Base-by-base conservation (phyloP, 257 asterid genomes). In the Capsicum rhomboideum region DNA sequence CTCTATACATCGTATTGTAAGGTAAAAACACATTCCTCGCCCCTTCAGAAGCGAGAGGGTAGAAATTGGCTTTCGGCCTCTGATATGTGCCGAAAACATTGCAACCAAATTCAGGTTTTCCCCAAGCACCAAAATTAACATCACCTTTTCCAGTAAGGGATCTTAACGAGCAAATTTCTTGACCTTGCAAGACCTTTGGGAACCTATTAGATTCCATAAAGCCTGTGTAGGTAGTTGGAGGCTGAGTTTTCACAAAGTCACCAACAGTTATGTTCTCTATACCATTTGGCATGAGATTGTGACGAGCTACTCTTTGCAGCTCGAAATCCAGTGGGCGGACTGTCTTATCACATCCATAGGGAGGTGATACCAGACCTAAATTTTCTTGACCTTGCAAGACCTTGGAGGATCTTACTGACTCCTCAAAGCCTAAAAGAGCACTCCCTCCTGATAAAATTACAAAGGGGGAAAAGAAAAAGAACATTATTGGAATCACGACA, bases 321-420 rank as follows among this genome's bases (percentile, higher is more conserved):
- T 83, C 93, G 28, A 92, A 92, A 88, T 91, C 95, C 90, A 88
- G 91, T 86, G 86, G 96, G 78, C 92, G 93, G 90, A 87, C 93
- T 72, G 90, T 86, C 34, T 91, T 92, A 85, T 95, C 94, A 81
- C 93, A 56, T 85, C 93, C 91, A 82, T 88, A 88, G 78, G 91
- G 91, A 77, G 96, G 93, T 84, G 97, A 89, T 63, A 88, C 84
- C 82, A 91, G 90, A 90, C 93, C 93, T 66, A 90, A 81, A 88
- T 92, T 95, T 97, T 97, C 98, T 97, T 97, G 98, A 97, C 99
- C 99, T 97, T 97, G 98, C 99, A 97, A 97, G 99, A 97, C 99
- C 99, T 97, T 93, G 85, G 98, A 91, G 95, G 98, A 90, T 91
- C 97, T 88, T 66, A 91, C 52, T 50, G 97, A 92, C 89, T 92